Conservation (phyloP, 495 filamentous ascomycete species). For the Pseudoneurospora amorphoporcata region DNA sequence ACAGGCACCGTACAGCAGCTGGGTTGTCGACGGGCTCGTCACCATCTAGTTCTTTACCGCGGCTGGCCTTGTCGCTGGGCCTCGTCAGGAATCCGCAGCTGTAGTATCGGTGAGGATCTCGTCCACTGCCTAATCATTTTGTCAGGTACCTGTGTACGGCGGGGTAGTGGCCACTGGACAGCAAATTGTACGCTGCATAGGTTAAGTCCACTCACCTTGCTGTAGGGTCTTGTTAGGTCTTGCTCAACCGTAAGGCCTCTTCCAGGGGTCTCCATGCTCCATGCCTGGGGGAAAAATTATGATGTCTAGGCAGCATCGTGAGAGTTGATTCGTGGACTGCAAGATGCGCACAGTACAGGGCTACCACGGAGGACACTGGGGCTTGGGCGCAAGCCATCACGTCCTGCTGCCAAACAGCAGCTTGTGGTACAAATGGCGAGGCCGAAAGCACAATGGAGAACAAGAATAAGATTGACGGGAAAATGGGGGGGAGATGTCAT, state of each 20-base stretch:
- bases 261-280: not conserved
- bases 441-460: not conserved
- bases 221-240: not conserved
- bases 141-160: not conserved
- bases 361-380: not conserved
- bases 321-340: not conserved
- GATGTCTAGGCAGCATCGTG: not conserved
- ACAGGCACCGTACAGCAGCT: slow-evolving; percentile 1
- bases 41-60: slow-evolving; percentile 6
- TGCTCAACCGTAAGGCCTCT: not conserved
- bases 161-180: not conserved
- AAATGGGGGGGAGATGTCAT: not conserved
- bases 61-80: not conserved
- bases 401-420: not conserved
- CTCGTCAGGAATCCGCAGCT: not conserved
- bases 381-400: not conserved
- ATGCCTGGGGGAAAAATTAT: not conserved
- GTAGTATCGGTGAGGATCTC: not conserved
- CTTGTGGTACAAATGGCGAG: not conserved
- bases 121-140: not conserved
- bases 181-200: not conserved
- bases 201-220: not conserved
- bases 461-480: not conserved
- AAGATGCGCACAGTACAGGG: not conserved
- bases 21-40: slow-evolving; percentile 3